phyloP scores from a whole-genome alignment of 768 basidiomycete species.

The Rhizopogon vesiculosus region DNA sequence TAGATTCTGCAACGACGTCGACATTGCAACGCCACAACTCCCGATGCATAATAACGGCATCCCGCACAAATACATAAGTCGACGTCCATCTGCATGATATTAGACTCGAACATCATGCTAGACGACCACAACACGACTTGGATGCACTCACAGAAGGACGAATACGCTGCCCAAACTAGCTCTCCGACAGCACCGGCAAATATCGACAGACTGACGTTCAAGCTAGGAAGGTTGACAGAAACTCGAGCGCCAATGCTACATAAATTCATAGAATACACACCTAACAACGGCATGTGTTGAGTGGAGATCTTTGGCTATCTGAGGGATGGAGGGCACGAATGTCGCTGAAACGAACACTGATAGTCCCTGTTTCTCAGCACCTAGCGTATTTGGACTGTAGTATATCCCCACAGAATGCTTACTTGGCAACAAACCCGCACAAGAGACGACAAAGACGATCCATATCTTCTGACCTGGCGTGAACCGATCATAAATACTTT shows the following conservation, averaged over 20 bases:
- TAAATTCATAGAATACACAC: slow-evolving; percentile 16
- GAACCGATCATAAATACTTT: slow-evolving; percentile 33
- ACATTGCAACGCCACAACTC: slow-evolving; percentile 50
- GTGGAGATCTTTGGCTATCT: too few relatives aligned
- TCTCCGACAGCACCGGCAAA: slow-evolving; percentile 38
- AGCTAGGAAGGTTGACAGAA: slow-evolving; percentile 15
- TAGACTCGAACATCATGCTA: background rate
- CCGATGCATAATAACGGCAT: slow-evolving; percentile 44
- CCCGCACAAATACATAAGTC: slow-evolving; percentile 48
- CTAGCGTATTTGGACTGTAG: background rate
- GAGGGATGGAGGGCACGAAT: too few relatives aligned
- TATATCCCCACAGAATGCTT: background rate
- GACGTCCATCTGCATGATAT: slow-evolving; percentile 48
- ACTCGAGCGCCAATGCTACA: background rate
- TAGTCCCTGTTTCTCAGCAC: background rate
- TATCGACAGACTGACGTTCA: slow-evolving; percentile 46
- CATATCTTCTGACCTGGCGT: slow-evolving; percentile 38
- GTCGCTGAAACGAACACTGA: slow-evolving; percentile 48
- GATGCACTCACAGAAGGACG: slow-evolving; percentile 35
- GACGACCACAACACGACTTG: background rate
- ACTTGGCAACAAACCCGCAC: too few relatives aligned
- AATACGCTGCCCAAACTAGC: slow-evolving; percentile 44
- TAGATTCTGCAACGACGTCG: slow-evolving; percentile 40
- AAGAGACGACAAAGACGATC: too few relatives aligned
- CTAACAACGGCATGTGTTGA: slow-evolving; percentile 20